A percentile compares a stretch with the other conserved stretches of the same genome.
phyloP scores from a whole-genome alignment of 2,329 filamentous ascomycete species.

The Ceratocystis eucalypticola region DNA sequence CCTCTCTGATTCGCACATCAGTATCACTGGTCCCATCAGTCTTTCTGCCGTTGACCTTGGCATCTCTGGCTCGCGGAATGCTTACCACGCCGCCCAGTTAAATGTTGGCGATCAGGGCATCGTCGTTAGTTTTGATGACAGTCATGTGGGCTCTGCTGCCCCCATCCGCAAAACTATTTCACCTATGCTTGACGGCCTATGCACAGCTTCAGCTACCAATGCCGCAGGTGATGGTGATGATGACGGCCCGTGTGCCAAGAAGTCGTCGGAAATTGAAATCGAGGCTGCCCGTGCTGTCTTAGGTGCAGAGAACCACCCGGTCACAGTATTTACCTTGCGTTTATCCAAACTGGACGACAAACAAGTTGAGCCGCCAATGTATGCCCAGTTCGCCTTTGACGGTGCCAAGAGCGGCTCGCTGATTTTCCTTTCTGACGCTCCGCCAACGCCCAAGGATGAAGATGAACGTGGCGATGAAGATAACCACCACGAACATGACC shows the following conservation, averaged over 20 bases:
- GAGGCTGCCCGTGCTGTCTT: slow-evolving; percentile 10
- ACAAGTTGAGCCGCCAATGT: slow-evolving; percentile 11
- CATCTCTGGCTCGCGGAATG: slow-evolving; percentile 14
- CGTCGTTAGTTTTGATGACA: not conserved
- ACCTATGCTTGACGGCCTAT: slow-evolving; percentile 16
- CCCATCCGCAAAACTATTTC: slow-evolving; percentile 13
- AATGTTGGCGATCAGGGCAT: slow-evolving; percentile 16
- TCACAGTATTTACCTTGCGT: slow-evolving; percentile 16
- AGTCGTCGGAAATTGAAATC: slow-evolving; percentile 15
- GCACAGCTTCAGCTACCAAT: not conserved
- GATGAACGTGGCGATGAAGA: not conserved
- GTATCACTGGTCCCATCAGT: slow-evolving; percentile 10
- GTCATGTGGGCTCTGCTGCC: not conserved
- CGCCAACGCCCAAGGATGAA: not conserved
- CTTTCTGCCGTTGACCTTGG: slow-evolving; percentile 15
- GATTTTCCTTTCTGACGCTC: slow-evolving; percentile 14
- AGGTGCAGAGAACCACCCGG: slow-evolving; percentile 5
- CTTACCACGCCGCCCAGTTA: slow-evolving; percentile 13
- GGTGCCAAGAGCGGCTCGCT: slow-evolving; percentile 13
- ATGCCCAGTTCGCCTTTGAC: slow-evolving; percentile 18
- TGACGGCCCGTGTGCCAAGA: slow-evolving; percentile 12
- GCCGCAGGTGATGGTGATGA: not conserved
- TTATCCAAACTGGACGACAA: slow-evolving; percentile 11
- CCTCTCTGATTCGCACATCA: slow-evolving; percentile 4
- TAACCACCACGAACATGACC: not conserved